These are phyloP conservation scores for Neofusicoccum cordaticola DNA, from an alignment of 2,329 filamentous ascomycete genomes.

Conservation along the genomic window DNA sequence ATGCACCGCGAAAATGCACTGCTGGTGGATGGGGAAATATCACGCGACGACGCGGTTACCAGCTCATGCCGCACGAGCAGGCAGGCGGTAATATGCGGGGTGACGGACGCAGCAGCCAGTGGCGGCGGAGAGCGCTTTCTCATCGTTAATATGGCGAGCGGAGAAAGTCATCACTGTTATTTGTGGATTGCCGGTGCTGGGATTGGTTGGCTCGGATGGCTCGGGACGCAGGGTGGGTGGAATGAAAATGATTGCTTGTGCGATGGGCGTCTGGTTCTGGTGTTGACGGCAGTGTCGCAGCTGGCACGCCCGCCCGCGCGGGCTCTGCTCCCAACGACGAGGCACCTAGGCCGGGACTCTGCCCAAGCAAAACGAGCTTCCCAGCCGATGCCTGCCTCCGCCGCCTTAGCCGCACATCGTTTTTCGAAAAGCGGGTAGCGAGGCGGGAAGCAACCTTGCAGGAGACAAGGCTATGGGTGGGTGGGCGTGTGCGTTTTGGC, in stretches of 20 bases:
- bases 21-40: neutral
- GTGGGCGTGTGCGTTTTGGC: neutral
- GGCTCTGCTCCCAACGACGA: neutral
- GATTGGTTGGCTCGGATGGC: neutral
- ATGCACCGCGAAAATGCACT: constrained; percentile 2
- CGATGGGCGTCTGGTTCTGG: neutral
- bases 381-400: neutral
- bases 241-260: neutral
- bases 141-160: neutral
- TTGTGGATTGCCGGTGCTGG: too few species aligned
- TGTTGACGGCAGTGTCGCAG: neutral
- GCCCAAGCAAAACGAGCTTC: neutral
- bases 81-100: neutral
- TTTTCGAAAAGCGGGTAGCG: constrained; percentile 14
- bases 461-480: neutral
- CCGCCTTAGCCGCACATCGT: constrained; percentile 5
- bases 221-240: neutral
- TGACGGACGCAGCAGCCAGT: neutral
- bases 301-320: neutral
- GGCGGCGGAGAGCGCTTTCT: neutral
- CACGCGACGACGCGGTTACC: neutral
- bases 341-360: neutral
- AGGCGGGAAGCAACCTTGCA: constrained; percentile 12
- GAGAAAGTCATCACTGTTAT: neutral
- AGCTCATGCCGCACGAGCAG: neutral